Percentiles rank a stretch among this genome's conserved stretches.
phyloP scores from a whole-genome alignment of 2,329 filamentous ascomycete species.

The Botrytis aclada region DNA sequence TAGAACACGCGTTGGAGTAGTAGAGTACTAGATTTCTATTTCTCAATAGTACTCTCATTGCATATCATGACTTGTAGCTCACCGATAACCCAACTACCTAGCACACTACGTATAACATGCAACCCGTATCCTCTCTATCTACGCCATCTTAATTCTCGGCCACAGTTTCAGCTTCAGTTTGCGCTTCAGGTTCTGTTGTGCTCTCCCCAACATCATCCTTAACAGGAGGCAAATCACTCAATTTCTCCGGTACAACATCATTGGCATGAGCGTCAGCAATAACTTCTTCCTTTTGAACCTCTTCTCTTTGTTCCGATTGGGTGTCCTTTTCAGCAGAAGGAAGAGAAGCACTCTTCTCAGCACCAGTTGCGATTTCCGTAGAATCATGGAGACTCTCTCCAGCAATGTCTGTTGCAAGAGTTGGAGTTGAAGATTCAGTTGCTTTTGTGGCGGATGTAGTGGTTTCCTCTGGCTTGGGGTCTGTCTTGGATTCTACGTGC shows the following conservation, averaged over 20 bases:
- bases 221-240: slow-evolving; percentile 24
- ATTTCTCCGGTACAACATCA: slow-evolving; percentile 23
- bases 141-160: slow-evolving; percentile 25
- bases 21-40: not conserved
- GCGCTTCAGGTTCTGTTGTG: slow-evolving; percentile 19
- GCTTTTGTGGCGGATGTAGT: slow-evolving; percentile 22
- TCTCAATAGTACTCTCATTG: not conserved
- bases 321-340: slow-evolving; percentile 24
- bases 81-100: not conserved
- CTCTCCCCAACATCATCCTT: slow-evolving; percentile 12
- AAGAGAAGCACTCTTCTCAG: slow-evolving; percentile 19
- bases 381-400: slow-evolving; percentile 29
- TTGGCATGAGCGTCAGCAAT: slow-evolving; percentile 15
- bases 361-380: slow-evolving; percentile 23
- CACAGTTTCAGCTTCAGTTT: slow-evolving; percentile 20
- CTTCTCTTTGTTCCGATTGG: slow-evolving; percentile 23
- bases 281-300: slow-evolving; percentile 22
- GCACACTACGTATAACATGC: not conserved
- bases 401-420: slow-evolving; percentile 31
- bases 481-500: slow-evolving; percentile 30
- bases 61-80: not conserved
- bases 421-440: slow-evolving; percentile 26
- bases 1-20: not conserved
- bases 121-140: not conserved
- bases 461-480: slow-evolving; percentile 3